Evolutionary conservation across 495 filamentous ascomycete species (phyloP).

Genomic region (Aspergillus cavernicola): DNA sequence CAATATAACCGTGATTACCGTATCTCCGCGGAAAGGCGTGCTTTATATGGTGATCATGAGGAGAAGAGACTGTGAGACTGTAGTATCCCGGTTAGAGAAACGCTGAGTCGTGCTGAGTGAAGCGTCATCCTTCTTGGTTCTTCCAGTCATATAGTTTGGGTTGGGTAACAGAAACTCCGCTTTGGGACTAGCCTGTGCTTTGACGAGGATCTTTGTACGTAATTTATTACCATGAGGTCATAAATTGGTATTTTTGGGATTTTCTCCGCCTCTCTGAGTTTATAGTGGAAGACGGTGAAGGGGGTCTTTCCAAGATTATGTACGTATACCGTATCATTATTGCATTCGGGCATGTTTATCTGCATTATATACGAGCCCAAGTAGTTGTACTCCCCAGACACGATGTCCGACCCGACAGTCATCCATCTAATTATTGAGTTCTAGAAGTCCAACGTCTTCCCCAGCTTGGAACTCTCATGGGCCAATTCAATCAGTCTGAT

Average conservation of each 20-base stretch:
- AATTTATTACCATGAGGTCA: constrained; percentile 14
- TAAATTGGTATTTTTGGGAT: not conserved
- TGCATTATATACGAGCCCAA: too few relatives aligned
- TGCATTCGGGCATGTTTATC: too few relatives aligned
- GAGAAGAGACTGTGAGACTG: not conserved
- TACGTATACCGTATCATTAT: too few relatives aligned
- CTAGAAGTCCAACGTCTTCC: constrained; percentile 57
- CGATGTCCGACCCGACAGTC: too few relatives aligned
- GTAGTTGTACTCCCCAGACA: too few relatives aligned
- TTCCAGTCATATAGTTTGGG: constrained; percentile 35
- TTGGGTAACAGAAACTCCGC: constrained; percentile 43
- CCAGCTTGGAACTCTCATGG: constrained; percentile 60
- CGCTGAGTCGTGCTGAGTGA: not conserved
- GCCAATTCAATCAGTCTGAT: constrained; percentile 72
- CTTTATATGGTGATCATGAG: not conserved
- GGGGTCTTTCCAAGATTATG: too few relatives aligned
- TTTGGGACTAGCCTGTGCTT: constrained; percentile 20
- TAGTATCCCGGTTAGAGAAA: not conserved
- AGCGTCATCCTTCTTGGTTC: constrained; percentile 4
- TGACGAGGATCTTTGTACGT: constrained; percentile 9
- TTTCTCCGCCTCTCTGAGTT: not conserved
- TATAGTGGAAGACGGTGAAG: not conserved
- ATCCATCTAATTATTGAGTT: not conserved
- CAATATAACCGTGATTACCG: not conserved
- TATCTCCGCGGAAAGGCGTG: constrained; percentile 6